phyloP scores from a whole-genome alignment of 345 rosid species.

The Erysimum cheiranthoides region DNA sequence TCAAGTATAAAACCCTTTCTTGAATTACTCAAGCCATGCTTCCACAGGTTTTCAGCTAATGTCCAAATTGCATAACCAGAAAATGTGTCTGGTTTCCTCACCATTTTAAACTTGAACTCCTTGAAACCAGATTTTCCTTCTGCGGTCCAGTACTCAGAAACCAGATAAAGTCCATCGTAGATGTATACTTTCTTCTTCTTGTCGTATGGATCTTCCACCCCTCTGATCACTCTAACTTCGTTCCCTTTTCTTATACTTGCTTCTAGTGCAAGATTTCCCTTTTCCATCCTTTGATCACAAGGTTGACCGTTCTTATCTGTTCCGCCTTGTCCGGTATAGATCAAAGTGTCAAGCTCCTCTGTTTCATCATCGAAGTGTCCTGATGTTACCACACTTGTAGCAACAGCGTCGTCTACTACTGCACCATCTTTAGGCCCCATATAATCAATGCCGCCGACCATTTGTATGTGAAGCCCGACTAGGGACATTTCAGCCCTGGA shows the following conservation, averaged over 20 bases:
- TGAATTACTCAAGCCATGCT: constrained; percentile 28
- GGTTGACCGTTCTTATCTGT: constrained; percentile 31
- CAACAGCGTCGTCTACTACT: constrained; percentile 41
- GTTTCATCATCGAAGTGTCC: constrained; percentile 61
- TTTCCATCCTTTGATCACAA: constrained; percentile 60
- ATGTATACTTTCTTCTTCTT: constrained; percentile 48
- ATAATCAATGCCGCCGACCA: constrained; percentile 68
- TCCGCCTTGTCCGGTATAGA: constrained; percentile 73
- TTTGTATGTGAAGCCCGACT: constrained; percentile 59
- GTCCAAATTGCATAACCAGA: constrained; percentile 57
- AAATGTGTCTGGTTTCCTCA: constrained; percentile 53
- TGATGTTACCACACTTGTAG: constrained; percentile 66
- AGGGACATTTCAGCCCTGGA: constrained; percentile 63
- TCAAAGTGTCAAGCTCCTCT: constrained; percentile 52
- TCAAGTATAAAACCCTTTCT: constrained; percentile 53
- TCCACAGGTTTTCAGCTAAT: constrained; percentile 57
- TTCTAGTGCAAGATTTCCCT: constrained; percentile 71
- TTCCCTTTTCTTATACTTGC: constrained; percentile 53
- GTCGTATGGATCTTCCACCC: constrained; percentile 45
- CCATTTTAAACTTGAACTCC: constrained; percentile 47
- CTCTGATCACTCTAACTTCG: constrained; percentile 72
- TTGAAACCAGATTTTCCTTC: background rate
- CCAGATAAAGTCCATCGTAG: constrained; percentile 58
- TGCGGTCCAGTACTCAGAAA: rapidly evolving
- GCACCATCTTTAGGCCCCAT: constrained; percentile 34